Base-by-base conservation (phyloP, 1,284 basidiomycete species). In the Ganoderma meredithae region DNA sequence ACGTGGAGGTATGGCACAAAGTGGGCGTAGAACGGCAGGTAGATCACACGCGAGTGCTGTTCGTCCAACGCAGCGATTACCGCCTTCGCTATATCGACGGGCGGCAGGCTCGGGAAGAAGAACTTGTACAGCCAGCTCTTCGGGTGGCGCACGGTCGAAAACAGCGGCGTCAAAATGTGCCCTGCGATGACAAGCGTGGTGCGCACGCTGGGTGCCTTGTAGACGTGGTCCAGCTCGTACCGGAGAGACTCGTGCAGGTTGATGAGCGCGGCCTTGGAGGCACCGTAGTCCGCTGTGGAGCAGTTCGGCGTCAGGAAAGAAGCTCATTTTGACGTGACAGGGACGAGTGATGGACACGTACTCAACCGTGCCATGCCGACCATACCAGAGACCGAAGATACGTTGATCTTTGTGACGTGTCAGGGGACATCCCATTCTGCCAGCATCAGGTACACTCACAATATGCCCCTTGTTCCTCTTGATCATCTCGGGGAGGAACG, bases 401-500 rank as follows among this genome's bases (percentile, higher is more conserved):
- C 78, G n/a, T 92, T 93, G 66, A 97, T 81, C 93, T 94, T 41
- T 41, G 40, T 60, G 58, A 39, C 22, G 19, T 60, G 58, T 60
- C 39, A 41, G 36, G 9, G 33, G 39, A 39, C 10, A 19, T 58
- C 55, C 55, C 19, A 58, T 17, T 39, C n/a, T 10, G 60, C 43
- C 62, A 44, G 19, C 22, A 10, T 52, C 25, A 40, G 53, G 62
- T 19, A n/a, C 22, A 81, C 88, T 63, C 76, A 95, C 94, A 71
- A 99, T 89, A 77, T 99, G 97, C 0, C 97, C 97, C 1, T 80
- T 80, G 56, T 93, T 92, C 40, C 82, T 81, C 73, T 88, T 87
- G 60, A 99, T 85, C 91, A 99, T 94, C 47, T 85, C 86, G 1
- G 97, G 97, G n/a, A 99, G 84, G 85, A 99, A 98, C 1, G 93